Percentiles rank a stretch among this genome's conserved stretches.
These are phyloP conservation scores for Haplosporangium sp. DNA, from an alignment of 371 early-diverging fungal genomes.

Conservation along the genomic window DNA sequence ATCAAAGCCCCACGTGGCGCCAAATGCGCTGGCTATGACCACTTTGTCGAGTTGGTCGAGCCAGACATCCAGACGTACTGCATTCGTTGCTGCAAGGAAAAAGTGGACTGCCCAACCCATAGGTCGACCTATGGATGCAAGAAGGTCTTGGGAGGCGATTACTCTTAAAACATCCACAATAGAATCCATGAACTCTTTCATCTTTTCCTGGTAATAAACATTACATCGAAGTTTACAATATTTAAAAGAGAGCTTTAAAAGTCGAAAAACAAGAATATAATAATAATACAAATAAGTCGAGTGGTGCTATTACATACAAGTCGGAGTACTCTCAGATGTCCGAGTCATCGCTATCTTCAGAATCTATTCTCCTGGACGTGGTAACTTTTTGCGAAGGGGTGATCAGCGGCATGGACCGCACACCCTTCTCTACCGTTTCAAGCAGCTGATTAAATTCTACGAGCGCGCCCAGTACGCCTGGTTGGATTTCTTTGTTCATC, in stretches of 20 bases:
- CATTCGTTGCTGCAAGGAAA: conserved; percentile 64
- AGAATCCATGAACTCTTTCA: no score
- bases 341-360: conserved; percentile 7
- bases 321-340: conserved; percentile 1
- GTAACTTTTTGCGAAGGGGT: conserved; percentile 16
- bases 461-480: conserved; percentile 36
- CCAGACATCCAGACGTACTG: conserved; percentile 55
- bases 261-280: conserved; percentile 1
- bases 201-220: no score
- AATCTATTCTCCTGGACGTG: conserved; percentile 2
- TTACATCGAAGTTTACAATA: background rate
- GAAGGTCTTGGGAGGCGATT: conserved; percentile 65
- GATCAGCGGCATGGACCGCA: conserved; percentile 9
- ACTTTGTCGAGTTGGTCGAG: conserved; percentile 59
- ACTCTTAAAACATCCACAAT: conserved; percentile 19
- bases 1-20: conserved; percentile 41
- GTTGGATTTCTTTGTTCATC: conserved; percentile 3
- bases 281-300: background rate
- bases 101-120: conserved; percentile 60
- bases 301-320: no score
- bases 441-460: conserved; percentile 39
- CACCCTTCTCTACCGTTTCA: conserved; percentile 22
- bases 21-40: conserved; percentile 48
- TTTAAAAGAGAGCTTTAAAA: background rate
- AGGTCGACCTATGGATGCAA: conserved; percentile 64